Evolutionary conservation across 2,329 filamentous ascomycete genomes (phyloP).

Genomic region (Trichophyton mentagrophytes): DNA sequence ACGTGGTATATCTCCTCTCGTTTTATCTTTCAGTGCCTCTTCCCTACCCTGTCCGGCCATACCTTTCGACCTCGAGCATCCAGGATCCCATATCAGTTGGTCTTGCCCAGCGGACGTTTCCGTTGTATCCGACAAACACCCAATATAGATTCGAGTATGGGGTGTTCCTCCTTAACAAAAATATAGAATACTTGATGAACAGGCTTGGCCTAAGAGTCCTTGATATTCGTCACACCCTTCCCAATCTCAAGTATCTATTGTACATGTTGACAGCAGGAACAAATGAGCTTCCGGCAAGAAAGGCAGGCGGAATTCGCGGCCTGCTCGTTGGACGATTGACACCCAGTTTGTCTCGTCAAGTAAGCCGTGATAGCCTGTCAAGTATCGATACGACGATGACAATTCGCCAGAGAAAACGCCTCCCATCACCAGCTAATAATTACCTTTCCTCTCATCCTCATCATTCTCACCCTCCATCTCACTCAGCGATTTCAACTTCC

Average conservation of each 20-base stretch:
- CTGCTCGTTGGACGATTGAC: constrained; percentile 28
- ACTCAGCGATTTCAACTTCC: constrained; percentile 2
- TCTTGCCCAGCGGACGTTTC: constrained; percentile 56
- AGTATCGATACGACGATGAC: constrained; percentile 5
- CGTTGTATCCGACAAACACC: constrained; percentile 61
- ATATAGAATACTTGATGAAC: constrained; percentile 62
- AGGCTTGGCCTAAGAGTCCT: constrained; percentile 63
- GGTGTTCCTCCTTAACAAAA: constrained; percentile 92
- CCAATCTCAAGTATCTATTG: constrained; percentile 84
- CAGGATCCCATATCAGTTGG: constrained; percentile 55
- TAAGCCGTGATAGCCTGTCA: constrained; percentile 28
- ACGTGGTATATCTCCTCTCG: constrained; percentile 62
- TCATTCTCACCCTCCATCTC: constrained; percentile 2
- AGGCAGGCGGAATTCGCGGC: constrained; percentile 40
- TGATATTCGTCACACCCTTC: constrained; percentile 81
- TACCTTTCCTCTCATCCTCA: neutral
- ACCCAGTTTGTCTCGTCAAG: constrained; percentile 26
- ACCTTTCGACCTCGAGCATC: constrained; percentile 62
- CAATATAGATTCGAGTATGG: constrained; percentile 91
- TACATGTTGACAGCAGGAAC: constrained; percentile 78
- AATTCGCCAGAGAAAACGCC: neutral
- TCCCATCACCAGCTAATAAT: neutral
- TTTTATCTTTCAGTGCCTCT: constrained; percentile 69
- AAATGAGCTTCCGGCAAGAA: constrained; percentile 44
- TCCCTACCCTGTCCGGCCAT: constrained; percentile 63